Conservation (phyloP, 352 stramenopile genomes). For the Saprolegnia parasitica region DNA sequence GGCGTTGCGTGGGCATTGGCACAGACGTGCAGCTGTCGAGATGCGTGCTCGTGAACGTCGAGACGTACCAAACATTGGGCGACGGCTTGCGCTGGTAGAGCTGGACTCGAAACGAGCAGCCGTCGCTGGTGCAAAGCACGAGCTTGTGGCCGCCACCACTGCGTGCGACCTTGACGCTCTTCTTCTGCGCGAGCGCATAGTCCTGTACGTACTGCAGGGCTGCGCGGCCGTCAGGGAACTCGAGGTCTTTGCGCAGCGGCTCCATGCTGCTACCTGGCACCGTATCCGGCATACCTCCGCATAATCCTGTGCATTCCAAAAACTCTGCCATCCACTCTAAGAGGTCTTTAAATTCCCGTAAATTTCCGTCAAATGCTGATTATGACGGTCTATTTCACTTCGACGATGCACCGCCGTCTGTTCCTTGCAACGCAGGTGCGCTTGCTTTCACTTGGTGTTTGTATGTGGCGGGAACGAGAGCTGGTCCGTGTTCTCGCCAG, state of each 20-base stretch:
- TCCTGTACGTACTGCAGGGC: constrained; percentile 53
- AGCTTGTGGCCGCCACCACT: constrained; percentile 58
- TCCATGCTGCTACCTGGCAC: constrained; percentile 7
- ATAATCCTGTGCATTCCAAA: too few species aligned
- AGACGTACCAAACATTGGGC: constrained; percentile 53
- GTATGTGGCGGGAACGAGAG: not conserved
- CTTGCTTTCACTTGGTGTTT: not conserved
- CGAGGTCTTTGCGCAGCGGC: constrained; percentile 39
- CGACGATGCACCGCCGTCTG: too few species aligned
- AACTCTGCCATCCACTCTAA: too few species aligned
- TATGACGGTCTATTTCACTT: too few species aligned
- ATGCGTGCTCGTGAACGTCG: constrained; percentile 42
- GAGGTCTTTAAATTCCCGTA: too few species aligned
- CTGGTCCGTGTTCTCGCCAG: not conserved
- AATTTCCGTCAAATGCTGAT: too few species aligned
- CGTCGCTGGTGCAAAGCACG: constrained; percentile 43
- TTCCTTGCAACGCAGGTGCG: too few species aligned
- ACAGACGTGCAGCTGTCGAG: constrained; percentile 39
- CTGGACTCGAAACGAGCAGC: constrained; percentile 43
- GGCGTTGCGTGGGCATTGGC: constrained; percentile 40
- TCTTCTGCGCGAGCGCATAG: constrained; percentile 41
- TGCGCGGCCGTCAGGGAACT: constrained; percentile 45
- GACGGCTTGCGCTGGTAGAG: constrained; percentile 57
- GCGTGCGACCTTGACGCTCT: constrained; percentile 43
- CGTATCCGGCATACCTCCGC: not conserved